These are phyloP conservation scores for Naganishia sp. DNA, from an alignment of 1,284 basidiomycete genomes.

Conservation along the genomic window DNA sequence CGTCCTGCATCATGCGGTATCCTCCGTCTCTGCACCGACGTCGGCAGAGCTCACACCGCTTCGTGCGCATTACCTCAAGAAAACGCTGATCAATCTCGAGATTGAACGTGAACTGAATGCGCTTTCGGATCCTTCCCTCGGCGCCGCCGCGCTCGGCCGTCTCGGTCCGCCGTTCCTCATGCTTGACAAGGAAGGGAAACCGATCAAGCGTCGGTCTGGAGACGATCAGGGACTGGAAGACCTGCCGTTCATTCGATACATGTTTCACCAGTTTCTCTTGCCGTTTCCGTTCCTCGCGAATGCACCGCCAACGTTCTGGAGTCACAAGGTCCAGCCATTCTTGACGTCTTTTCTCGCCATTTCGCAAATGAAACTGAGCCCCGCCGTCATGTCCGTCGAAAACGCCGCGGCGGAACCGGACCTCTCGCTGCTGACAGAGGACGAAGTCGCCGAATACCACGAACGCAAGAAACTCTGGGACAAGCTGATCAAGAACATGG, in stretches of 20 bases:
- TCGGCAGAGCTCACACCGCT: slow-evolving; percentile 67
- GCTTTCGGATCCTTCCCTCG: slow-evolving; percentile 62
- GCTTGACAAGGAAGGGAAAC: slow-evolving; percentile 25
- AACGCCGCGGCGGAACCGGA: slow-evolving; percentile 39
- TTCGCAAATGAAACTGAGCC: slow-evolving; percentile 59
- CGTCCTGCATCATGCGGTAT: slow-evolving; percentile 17
- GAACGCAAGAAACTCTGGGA: slow-evolving; percentile 63
- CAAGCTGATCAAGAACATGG: slow-evolving; percentile 79
- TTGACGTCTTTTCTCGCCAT: slow-evolving; percentile 74
- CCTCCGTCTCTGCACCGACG: slow-evolving; percentile 22
- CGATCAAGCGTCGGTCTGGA: slow-evolving; percentile 14
- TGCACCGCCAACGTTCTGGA: slow-evolving; percentile 84
- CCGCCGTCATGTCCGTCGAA: slow-evolving; percentile 56
- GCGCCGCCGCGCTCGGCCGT: slow-evolving; percentile 74
- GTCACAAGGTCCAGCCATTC: slow-evolving; percentile 89
- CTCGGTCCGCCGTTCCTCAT: slow-evolving; percentile 67
- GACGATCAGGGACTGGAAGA: slow-evolving; percentile 52
- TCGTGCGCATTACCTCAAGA: slow-evolving; percentile 93
- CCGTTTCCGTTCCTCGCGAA: slow-evolving; percentile 88
- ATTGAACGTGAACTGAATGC: slow-evolving; percentile 72
- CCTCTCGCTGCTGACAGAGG: slow-evolving; percentile 47
- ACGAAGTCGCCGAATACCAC: slow-evolving; percentile 61
- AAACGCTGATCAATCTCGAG: slow-evolving; percentile 84
- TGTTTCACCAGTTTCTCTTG: slow-evolving; percentile 86
- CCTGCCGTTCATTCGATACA: slow-evolving; percentile 80